Evolutionary conservation across 2,329 filamentous ascomycete genomes (phyloP).

Genomic region (Cladosporium sp.): DNA sequence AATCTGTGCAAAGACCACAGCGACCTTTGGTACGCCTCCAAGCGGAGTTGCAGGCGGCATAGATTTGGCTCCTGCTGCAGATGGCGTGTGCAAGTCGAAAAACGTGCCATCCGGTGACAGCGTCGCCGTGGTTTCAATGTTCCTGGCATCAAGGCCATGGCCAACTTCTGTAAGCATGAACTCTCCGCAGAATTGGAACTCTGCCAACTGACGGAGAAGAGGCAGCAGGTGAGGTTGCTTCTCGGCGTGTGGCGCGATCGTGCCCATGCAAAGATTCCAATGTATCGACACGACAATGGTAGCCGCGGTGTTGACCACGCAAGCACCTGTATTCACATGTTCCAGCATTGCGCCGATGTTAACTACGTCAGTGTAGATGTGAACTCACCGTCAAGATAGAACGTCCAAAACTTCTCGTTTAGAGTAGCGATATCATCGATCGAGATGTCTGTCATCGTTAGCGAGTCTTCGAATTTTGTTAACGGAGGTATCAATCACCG

Average conservation of each 20-base stretch:
- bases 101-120: not conserved
- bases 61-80: not conserved
- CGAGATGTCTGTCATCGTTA: too few relatives aligned
- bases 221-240: not conserved
- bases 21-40: not conserved
- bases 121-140: conserved; percentile 9
- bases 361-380: too few relatives aligned
- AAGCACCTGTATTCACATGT: too few relatives aligned
- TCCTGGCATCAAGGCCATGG: conserved; percentile 15
- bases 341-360: too few relatives aligned
- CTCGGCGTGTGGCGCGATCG: not conserved
- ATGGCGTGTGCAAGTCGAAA: not conserved
- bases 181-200: conserved; percentile 6
- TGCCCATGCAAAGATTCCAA: not conserved
- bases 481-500: too few relatives aligned
- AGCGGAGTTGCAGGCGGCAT: not conserved
- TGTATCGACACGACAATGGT: too few relatives aligned
- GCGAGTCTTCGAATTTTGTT: too few relatives aligned
- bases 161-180: conserved; percentile 20
- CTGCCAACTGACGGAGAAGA: not conserved
- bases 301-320: too few relatives aligned
- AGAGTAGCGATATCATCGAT: too few relatives aligned
- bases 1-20: not conserved
- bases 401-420: too few relatives aligned
- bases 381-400: too few relatives aligned